Conservation (phyloP, 2,329 filamentous ascomycete genomes). For the Xylaria sp. region DNA sequence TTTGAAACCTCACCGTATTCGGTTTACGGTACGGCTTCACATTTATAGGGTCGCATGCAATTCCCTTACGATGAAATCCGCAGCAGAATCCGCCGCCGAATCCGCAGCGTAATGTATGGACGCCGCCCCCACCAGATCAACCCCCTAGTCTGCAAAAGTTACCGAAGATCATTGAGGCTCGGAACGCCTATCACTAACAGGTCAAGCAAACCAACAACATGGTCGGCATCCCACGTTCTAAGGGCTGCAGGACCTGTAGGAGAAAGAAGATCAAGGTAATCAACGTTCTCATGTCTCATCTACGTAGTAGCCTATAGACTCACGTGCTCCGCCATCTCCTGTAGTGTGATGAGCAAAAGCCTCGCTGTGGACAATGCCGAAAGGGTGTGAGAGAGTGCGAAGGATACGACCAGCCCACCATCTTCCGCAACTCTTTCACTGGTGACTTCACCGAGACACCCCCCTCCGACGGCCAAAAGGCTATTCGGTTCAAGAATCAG, state of each 20-base stretch:
- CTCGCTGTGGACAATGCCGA: slow-evolving; percentile 38
- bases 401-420: slow-evolving; percentile 32
- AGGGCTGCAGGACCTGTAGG: slow-evolving; percentile 39
- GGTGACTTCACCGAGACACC: slow-evolving; percentile 19
- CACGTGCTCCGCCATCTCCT: background rate
- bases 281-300: background rate
- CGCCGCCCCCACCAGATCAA: background rate
- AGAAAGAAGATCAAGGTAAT: slow-evolving; percentile 41
- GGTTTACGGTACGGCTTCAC: background rate
- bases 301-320: background rate
- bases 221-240: slow-evolving; percentile 39
- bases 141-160: background rate
- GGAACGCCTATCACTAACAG: background rate
- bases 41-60: background rate
- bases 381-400: slow-evolving; percentile 38
- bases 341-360: slow-evolving; percentile 39
- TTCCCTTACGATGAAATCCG: background rate
- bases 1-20: no score
- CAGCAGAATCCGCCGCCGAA: no score
- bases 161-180: background rate
- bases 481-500: slow-evolving; percentile 15
- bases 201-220: slow-evolving; percentile 14
- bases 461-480: background rate
- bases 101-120: no score
- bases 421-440: slow-evolving; percentile 37